Conservation (phyloP, 768 basidiomycete genomes). For the Russula griseocarnosa region DNA sequence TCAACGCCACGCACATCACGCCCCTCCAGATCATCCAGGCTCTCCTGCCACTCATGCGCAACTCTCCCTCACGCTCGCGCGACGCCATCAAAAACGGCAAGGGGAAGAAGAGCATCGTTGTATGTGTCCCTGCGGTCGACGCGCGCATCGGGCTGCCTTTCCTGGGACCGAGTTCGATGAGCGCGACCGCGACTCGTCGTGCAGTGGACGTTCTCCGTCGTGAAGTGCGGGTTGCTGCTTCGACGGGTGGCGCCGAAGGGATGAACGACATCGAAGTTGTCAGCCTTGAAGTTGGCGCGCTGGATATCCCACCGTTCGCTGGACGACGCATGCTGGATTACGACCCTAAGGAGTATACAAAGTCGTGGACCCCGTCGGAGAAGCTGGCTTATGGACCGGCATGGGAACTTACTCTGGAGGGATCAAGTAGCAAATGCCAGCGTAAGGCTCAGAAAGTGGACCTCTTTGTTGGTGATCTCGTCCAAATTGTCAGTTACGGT, state of each 20-base stretch:
- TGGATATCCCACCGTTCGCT: conserved; percentile 33
- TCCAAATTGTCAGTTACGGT: conserved; percentile 58
- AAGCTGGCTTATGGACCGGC: conserved; percentile 68
- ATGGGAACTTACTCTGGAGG: conserved; percentile 49
- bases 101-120: conserved; percentile 50
- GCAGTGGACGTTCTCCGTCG: conserved; percentile 70
- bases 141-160: conserved; percentile 74
- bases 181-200: conserved; percentile 65
- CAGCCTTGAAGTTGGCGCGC: conserved; percentile 67
- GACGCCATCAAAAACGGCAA: conserved; percentile 47
- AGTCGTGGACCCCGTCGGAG: conserved; percentile 72
- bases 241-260: conserved; percentile 51
- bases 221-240: conserved; percentile 57
- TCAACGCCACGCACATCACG: conserved; percentile 69
- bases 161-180: conserved; percentile 63
- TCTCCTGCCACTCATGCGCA: conserved; percentile 70
- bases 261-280: conserved; percentile 69
- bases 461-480: conserved; percentile 55
- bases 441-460: conserved; percentile 55
- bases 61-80: conserved; percentile 52
- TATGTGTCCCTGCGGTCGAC: conserved; percentile 72
- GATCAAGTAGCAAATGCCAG: conserved; percentile 40
- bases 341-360: conserved; percentile 43
- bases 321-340: conserved; percentile 38
- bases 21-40: conserved; percentile 76